Base-by-base conservation (phyloP, 164 flowering plant species). In the Magnolia sinica region DNA sequence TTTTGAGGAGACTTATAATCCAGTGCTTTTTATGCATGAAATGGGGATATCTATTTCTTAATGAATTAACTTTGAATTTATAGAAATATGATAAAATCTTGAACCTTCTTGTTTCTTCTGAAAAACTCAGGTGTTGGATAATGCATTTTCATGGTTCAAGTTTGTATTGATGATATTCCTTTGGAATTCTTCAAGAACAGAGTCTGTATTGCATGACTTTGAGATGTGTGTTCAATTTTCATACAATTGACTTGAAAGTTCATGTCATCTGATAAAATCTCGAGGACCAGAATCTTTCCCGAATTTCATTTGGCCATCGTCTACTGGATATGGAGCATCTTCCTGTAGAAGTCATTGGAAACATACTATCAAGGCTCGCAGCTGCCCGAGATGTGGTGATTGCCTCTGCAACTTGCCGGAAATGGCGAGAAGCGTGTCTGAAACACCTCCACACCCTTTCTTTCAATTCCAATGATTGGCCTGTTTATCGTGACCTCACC, bases 311-410 rank as follows among this genome's bases (percentile, higher is more conserved):
- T 72, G 19, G n/a, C 10, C 16, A 50, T n/a, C 9, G 20, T 52
- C 72, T 68, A 20, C 11, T 9, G 52, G 73, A 24, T 24, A 92
- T 93, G 98, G 98, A 95, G 85, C 71, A 80, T 71, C 89, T 95
- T 73, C 98, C 98, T 20, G 94, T 95, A 66, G 98, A 93, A 85
- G 95, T 95, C 11, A 85, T 93, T 72, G 98, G 98, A 10, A 93
- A 92, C 85, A 93, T 95, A 76, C 83, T 93, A 9, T 93, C 98
- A 8, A 77, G 86, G 45, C 89, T 95, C 20, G 90, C 88, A 65
- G 91, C 93, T 81, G 98, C 98, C n/a, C 82, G 98, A 27, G 97
- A 95, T 83, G 92, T 91, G 67, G 90, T 93, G 75, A 86, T 91
- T 72, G 97, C 98, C 19, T 92, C 98, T 52, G 87, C 92, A 45